A percentile compares a stretch with the other conserved stretches of the same genome.
Conservation (phyloP, 1,284 basidiomycete genomes). For the Phenoliferia sp. region DNA sequence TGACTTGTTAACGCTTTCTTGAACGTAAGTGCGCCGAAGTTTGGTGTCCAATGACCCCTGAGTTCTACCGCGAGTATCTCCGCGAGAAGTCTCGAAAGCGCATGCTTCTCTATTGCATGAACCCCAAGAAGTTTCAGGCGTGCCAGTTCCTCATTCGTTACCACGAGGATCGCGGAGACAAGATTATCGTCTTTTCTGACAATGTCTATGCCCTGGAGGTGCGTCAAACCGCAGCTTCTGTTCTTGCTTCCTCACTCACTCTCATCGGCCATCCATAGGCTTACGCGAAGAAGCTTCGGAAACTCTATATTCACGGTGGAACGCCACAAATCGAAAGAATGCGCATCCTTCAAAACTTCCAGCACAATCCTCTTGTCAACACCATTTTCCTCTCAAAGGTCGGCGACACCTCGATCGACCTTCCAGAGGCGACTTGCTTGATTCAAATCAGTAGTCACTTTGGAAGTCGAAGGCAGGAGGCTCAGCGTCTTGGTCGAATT, state of each 20-base stretch:
- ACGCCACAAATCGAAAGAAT: constrained; percentile 95
- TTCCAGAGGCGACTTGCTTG: constrained; percentile 97
- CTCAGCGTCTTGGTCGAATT: constrained; percentile 91
- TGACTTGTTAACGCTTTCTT: neutral
- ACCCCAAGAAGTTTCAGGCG: constrained; percentile 98
- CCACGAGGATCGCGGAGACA: constrained; percentile 95
- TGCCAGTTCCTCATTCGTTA: constrained; percentile 99
- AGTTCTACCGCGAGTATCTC: constrained; percentile 98
- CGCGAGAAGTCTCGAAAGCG: constrained; percentile 81
- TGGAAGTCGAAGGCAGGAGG: constrained; percentile 95
- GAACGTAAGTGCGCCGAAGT: constrained; percentile 86
- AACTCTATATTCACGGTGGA: constrained; percentile 90
- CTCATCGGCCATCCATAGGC: constrained; percentile 55
- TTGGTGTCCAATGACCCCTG: constrained; percentile 99
- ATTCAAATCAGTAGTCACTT: constrained; percentile 99
- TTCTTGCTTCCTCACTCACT: neutral
- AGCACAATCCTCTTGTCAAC: constrained; percentile 91
- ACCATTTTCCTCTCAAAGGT: constrained; percentile 99
- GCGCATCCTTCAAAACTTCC: constrained; percentile 90
- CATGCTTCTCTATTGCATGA: constrained; percentile 98
- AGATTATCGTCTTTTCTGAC: constrained; percentile 99
- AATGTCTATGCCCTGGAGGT: constrained; percentile 97
- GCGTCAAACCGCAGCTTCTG: constrained; percentile 30
- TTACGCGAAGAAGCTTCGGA: constrained; percentile 89
- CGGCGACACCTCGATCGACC: constrained; percentile 97